These are phyloP conservation scores for Synchytrium microbalum DNA, from an alignment of 371 early-diverging fungal genomes.

Conservation along the genomic window DNA sequence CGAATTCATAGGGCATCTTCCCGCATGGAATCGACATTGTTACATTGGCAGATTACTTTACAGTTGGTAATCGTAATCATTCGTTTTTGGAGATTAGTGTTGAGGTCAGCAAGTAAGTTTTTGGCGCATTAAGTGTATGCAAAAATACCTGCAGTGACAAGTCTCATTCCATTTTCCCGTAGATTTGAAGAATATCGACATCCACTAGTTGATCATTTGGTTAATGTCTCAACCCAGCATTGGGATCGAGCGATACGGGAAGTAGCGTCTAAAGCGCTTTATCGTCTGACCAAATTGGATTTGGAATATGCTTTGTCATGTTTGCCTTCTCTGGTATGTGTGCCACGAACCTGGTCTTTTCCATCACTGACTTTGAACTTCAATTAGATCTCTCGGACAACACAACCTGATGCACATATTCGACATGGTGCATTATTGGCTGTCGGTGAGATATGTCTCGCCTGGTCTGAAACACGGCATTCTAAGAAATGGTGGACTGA, in stretches of 20 bases:
- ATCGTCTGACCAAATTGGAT: conserved; percentile 34
- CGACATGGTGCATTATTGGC: conserved; percentile 75
- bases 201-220: conserved; percentile 63
- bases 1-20: conserved; percentile 80
- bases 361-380: neutral
- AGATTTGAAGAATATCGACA: conserved; percentile 64
- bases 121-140: neutral
- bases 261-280: conserved; percentile 63
- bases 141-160: neutral
- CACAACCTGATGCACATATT: conserved; percentile 51
- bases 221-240: conserved; percentile 54
- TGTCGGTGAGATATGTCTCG: conserved; percentile 59
- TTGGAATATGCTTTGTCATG: neutral
- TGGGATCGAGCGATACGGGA: conserved; percentile 82
- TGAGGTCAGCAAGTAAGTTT: conserved; percentile 64
- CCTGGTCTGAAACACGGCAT: too few relatives aligned
- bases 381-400: conserved; percentile 50
- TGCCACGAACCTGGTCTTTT: conserved; percentile 12
- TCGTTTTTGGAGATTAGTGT: conserved; percentile 59
- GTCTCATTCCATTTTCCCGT: neutral
- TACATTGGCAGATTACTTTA: conserved; percentile 83
- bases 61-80: conserved; percentile 72
- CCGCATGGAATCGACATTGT: conserved; percentile 91
- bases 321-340: conserved; percentile 3
- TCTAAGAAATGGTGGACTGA: conserved; percentile 22